Conservation (phyloP, 805 yeast genomes). For the Yamadazyma paraphyllophila region DNA sequence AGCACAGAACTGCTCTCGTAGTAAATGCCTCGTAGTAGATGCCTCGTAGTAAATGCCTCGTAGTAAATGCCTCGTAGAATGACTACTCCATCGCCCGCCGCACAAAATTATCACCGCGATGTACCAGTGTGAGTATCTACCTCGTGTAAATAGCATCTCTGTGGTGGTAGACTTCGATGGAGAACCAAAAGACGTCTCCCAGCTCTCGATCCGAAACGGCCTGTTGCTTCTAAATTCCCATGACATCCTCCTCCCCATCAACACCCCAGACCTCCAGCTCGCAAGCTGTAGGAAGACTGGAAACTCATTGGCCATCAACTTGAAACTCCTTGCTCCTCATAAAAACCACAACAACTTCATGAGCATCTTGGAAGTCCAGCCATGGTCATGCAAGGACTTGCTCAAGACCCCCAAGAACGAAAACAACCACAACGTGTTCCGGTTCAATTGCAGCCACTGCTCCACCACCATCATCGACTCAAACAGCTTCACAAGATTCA, state of each 20-base stretch:
- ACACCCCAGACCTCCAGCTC: not conserved
- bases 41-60: too few species aligned
- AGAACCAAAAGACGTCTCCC: constrained; percentile 10
- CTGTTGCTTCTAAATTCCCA: not conserved
- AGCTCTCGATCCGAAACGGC: not conserved
- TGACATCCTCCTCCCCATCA: not conserved
- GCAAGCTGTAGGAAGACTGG: constrained; percentile 1
- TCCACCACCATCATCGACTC: constrained; percentile 27
- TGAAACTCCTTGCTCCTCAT: not conserved
- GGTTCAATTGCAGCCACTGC: constrained; percentile 34
- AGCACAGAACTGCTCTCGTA: not conserved
- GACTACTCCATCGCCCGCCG: too few species aligned
- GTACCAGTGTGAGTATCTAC: constrained; percentile 24
- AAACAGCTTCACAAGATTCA: constrained; percentile 26
- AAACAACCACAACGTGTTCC: constrained; percentile 21
- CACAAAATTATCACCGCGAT: too few species aligned
- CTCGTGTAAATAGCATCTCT: constrained; percentile 20
- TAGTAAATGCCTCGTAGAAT: too few species aligned
- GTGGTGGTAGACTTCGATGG: constrained; percentile 13
- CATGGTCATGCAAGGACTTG: constrained; percentile 47
- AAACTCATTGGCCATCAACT: not conserved
- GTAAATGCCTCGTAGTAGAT: too few species aligned
- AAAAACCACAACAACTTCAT: constrained; percentile 4
- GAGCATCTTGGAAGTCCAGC: constrained; percentile 13
- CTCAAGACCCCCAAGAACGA: constrained; percentile 30